Base-by-base conservation (phyloP, 2,329 filamentous ascomycete genomes). In the Talaromyces funiculosus region DNA sequence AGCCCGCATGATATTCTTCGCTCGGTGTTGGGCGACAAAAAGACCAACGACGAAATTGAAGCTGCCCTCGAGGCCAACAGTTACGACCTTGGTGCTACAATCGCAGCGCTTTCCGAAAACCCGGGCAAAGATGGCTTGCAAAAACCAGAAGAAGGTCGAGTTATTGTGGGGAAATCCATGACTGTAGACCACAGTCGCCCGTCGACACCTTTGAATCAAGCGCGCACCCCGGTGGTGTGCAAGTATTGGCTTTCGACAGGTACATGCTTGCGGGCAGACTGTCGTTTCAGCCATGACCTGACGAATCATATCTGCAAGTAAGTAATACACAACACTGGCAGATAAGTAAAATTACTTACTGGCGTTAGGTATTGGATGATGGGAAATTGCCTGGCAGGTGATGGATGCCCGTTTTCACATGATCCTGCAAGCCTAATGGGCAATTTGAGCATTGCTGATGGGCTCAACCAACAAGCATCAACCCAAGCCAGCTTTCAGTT, bases 221-320 rank as follows among this genome's bases (percentile, higher is more conserved):
- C 54, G 67, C 93, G 92, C 73, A 91, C 89, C 64, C 89, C 91
- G 26, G 88, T 97, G 40, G 90, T 97, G 43, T 99, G 94, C 84
- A 96, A 96, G 76, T 99, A 97, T 75, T 97, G 92, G 81, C 81
- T 99, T 64, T 93, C 92, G 9, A 95, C 90, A 7, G 94, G 94
- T n/a, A 90, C 94, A 74, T 99, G 94, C 73, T 86, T 97, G 57
- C 86, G 94, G 62, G 93, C 93, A 62, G 94, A 99, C 75, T 99
- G 94, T 74, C 88, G 93, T 61, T 99, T 97, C 76, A 96, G 92
- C 67, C 94, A 99, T 75, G 93, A 99, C 73, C 83, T 96, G 47
- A 96, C 90, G 71, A 95, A 90, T 71, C 94, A 97, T 69, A 84
- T 99, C 64, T 99, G 94, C 92, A 97, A 97, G 90, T 95, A 81